Percentiles rank a stretch among this genome's conserved stretches.
Conservation (phyloP, 2,329 filamentous ascomycete species). For the Fusarium camptoceras region DNA sequence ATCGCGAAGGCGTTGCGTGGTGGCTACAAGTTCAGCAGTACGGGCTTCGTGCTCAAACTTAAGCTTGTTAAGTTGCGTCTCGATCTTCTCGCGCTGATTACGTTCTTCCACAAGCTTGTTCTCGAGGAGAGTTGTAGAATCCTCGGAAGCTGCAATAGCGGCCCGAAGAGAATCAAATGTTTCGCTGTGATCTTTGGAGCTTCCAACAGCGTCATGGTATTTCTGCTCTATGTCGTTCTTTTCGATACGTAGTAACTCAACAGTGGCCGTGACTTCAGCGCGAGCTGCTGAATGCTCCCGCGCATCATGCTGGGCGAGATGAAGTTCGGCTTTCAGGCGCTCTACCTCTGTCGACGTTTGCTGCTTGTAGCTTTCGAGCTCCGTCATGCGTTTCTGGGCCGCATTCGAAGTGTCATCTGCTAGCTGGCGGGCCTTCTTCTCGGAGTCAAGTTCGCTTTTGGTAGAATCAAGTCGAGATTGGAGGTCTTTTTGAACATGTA, state of each 20-base stretch:
- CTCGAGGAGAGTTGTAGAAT: constrained; percentile 81
- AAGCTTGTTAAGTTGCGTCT: constrained; percentile 80
- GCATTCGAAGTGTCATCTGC: constrained; percentile 89
- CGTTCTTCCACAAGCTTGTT: constrained; percentile 87
- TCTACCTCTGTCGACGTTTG: constrained; percentile 87
- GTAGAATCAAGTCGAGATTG: constrained; percentile 78
- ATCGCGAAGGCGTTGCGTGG: constrained; percentile 80
- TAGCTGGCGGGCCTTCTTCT: constrained; percentile 82
- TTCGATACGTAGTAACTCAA: constrained; percentile 84
- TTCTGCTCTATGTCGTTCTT: constrained; percentile 80
- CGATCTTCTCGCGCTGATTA: constrained; percentile 76
- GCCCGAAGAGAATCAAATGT: constrained; percentile 81
- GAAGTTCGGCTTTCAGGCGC: constrained; percentile 84
- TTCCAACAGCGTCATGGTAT: constrained; percentile 74
- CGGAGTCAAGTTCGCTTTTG: constrained; percentile 78
- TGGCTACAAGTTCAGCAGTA: constrained; percentile 79
- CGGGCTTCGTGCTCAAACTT: constrained; percentile 85
- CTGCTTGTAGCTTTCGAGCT: constrained; percentile 86
- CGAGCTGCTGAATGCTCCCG: constrained; percentile 84
- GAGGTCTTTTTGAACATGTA: constrained; percentile 84
- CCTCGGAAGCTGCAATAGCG: constrained; percentile 81
- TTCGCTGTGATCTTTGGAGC: constrained; percentile 74
- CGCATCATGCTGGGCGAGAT: constrained; percentile 80
- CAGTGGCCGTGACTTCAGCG: constrained; percentile 79
- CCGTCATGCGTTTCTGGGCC: constrained; percentile 83